phyloP scores from a whole-genome alignment of 768 basidiomycete species.

The Neoboletus magnificus region DNA sequence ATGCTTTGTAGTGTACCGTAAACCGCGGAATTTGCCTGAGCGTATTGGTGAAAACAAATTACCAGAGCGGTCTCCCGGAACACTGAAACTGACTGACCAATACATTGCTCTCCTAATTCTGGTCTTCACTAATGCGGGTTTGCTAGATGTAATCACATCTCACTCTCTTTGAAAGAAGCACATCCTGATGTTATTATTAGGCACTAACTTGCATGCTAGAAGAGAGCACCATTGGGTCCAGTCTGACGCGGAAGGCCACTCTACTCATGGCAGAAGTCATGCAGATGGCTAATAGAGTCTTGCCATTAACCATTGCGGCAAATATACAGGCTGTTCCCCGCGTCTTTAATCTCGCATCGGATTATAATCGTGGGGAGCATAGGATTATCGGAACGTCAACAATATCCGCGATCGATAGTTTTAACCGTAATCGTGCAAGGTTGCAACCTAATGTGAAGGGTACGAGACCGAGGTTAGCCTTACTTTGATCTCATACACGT shows the following conservation, averaged over 20 bases:
- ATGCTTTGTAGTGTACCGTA: constrained; percentile 59
- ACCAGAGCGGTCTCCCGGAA: constrained; percentile 48
- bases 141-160: constrained; percentile 67
- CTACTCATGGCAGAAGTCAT: constrained; percentile 89
- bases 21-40: constrained; percentile 39
- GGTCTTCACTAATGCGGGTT: constrained; percentile 81
- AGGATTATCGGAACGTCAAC: constrained; percentile 82
- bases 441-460: constrained; percentile 59
- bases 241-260: constrained; percentile 84
- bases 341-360: constrained; percentile 80
- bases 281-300: constrained; percentile 79
- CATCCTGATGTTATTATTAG: constrained; percentile 37
- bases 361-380: constrained; percentile 73
- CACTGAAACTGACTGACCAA: constrained; percentile 85
- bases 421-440: constrained; percentile 83
- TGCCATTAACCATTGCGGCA: constrained; percentile 80
- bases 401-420: constrained; percentile 84
- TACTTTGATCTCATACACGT: background rate
- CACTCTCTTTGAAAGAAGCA: background rate
- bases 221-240: constrained; percentile 68
- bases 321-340: constrained; percentile 83
- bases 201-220: constrained; percentile 83
- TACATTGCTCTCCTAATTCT: constrained; percentile 84
- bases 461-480: constrained; percentile 59
- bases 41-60: constrained; percentile 34